Evolutionary conservation across 352 stramenopile genomes (phyloP), one percentile per base, ranked within the genome.

Genomic region (Phytophthora fragariaefolia): DNA sequence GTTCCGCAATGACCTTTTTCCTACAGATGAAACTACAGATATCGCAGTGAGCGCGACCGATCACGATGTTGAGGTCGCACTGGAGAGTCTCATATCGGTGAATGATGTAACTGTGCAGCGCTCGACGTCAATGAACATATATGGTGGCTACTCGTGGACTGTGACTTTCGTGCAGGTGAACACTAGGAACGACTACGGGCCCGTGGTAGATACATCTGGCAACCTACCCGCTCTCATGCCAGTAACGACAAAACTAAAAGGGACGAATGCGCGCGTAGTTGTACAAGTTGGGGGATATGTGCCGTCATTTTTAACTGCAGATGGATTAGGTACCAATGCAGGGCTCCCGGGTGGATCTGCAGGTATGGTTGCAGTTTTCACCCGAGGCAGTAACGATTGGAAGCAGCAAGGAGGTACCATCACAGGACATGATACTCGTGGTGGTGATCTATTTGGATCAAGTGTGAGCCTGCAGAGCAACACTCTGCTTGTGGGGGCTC

Each of bases 91-190:
- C n/a, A 63, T 85, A 9, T 90, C 85, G 10, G 77, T 95, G 53
- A 83, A 82, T 50, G 73, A 91, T 50, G 85, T 93, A 5, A 52
- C 46, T 9, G 87, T 96, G 2, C 65, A 74, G 3, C 82, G 84
- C 0, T 89, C 84, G 0, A 77, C 81, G 3, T 60, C 83, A 24
- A 91, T 92, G 80, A 94, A 96, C 43, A 46, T 45, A 3, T 91
- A 76, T 46, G 88, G 86, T 15, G 86, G 86, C 12, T 96, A 95
- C 62, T 85, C 88, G n/a, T 96, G 88, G 88, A 92, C 83, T 0
- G 63, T 96, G 34, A 96, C 88, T 12, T 96, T 96, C 55, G 34
- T 91, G 3, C 66, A 91, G 51, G 80, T 95, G 7, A 95, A 93
- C 68, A 85, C 83, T 12, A 87, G 76, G 50, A 92, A 90, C 38